Base-by-base conservation (phyloP, 202 grass and related monocot species). In the Eragrostis tef region DNA sequence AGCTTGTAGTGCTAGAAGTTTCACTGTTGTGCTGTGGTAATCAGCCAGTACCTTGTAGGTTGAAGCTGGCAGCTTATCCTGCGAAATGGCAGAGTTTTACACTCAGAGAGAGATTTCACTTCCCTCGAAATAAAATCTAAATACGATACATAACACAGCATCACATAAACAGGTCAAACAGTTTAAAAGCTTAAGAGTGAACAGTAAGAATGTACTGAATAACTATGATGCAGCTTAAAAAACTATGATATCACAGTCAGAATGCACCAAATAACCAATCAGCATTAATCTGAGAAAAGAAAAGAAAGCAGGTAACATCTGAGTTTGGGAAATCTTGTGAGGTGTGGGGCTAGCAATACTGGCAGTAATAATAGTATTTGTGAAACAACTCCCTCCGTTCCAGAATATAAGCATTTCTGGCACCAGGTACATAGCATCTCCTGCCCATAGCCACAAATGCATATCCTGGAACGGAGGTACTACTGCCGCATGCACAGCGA, bases 1-100 rank as follows among this genome's bases (percentile, higher is more conserved):
- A 85, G 90, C 86, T 85, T 92, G 92, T 58, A 98, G 76, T 44
- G 95, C 86, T 79, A 92, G 83, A 79, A 98, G 69, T 88, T 89
- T 89, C 64, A 93, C 92, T 26, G 86, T 94, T 78, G 90, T 89
- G 77, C 79, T 85, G 50, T 93, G 92, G 80, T 94, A 98, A 75
- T 98, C 92, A 68, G 90, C 86, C 85, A 98, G 88, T 70, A 86
- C 86, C 88, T 93, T 94, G 31, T 81, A 82, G 29, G 90, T 88
- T 22, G 87, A 78, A 81, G 80, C 85, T 34, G 92, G 79, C 50
- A 98, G 75, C 73, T 98, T 98, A 68, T 91, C 92, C 95, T 98
- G 87, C 21, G 75, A 88, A 67, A 76, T 24, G 78, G 48, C 16
- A 54, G 69, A 50, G 13, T 65, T 26, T 64, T 60, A 80, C 11